Evolutionary conservation across 257 asterid genomes (phyloP).

Genomic region (Perilla frutescens): DNA sequence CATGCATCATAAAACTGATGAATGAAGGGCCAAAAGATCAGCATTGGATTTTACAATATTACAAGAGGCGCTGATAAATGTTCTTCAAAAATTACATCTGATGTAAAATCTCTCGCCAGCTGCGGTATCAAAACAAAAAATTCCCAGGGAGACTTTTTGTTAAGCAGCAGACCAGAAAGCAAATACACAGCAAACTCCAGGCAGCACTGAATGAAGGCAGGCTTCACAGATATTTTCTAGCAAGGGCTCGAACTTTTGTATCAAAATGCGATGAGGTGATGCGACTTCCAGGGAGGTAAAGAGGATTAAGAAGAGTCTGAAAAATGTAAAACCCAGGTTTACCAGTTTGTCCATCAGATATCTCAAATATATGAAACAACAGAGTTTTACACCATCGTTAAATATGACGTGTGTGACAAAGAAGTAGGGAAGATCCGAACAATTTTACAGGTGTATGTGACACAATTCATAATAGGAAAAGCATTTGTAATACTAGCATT

Average conservation of each 20-base stretch:
- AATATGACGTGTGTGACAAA: not conserved
- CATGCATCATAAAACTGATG: not conserved
- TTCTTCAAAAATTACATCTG: constrained; percentile 10
- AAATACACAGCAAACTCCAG: constrained; percentile 36
- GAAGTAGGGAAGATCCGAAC: not conserved
- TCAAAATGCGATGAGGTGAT: constrained; percentile 94
- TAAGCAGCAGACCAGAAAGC: constrained; percentile 37
- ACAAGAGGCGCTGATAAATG: constrained; percentile 23
- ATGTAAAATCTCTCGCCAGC: not conserved
- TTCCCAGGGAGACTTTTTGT: constrained; percentile 18
- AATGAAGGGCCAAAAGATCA: constrained; percentile 26
- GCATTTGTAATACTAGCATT: constrained; percentile 7
- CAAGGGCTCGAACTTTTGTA: constrained; percentile 95
- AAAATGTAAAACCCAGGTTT: constrained; percentile 19
- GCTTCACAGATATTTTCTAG: constrained; percentile 81
- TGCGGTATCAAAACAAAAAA: constrained; percentile 23
- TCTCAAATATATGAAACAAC: constrained; percentile 18
- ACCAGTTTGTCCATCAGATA: constrained; percentile 19
- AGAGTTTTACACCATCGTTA: constrained; percentile 8
- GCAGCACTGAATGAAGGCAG: constrained; percentile 7
- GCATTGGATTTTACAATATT: constrained; percentile 21
- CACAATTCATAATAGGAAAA: not conserved
- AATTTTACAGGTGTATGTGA: not conserved
- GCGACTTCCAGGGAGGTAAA: constrained; percentile 95
- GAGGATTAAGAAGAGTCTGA: constrained; percentile 97